Evolutionary conservation across 192 early-diverging fungal genomes (phyloP).

Genomic region (Backusella liffmaniae): DNA sequence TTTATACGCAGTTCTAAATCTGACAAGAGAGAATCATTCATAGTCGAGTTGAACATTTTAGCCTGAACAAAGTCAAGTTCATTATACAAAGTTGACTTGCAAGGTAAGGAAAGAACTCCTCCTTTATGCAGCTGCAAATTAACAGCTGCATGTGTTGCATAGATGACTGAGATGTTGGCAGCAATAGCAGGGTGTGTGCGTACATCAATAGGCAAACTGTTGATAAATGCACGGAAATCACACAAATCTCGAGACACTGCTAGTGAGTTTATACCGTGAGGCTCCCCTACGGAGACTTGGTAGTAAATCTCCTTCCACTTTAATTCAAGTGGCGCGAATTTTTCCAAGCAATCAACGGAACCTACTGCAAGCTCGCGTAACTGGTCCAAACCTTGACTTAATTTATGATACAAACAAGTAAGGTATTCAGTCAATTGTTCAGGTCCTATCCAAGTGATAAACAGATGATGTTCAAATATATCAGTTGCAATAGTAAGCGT

Average conservation of each 20-base stretch:
- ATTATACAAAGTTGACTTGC: constrained; percentile 17
- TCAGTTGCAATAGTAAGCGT: background rate
- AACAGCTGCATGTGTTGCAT: constrained; percentile 13
- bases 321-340: constrained; percentile 7
- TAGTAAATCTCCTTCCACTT: constrained; percentile 1
- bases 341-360: background rate
- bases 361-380: constrained; percentile 1
- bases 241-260: constrained; percentile 1
- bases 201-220: background rate
- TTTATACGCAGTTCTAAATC: constrained; percentile 23
- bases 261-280: background rate
- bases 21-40: constrained; percentile 27
- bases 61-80: constrained; percentile 34
- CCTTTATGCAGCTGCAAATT: constrained; percentile 19
- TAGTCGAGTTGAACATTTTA: constrained; percentile 38
- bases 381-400: background rate
- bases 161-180: constrained; percentile 1
- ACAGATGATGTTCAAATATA: constrained; percentile 4
- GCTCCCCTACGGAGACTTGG: background rate
- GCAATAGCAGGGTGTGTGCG: background rate
- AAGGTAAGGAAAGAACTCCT: background rate
- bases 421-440: background rate
- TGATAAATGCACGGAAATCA: constrained; percentile 4
- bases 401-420: background rate
- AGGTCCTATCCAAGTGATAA: background rate